phyloP scores from a whole-genome alignment of 306 rosid genomes.

The Alnus rubra region DNA sequence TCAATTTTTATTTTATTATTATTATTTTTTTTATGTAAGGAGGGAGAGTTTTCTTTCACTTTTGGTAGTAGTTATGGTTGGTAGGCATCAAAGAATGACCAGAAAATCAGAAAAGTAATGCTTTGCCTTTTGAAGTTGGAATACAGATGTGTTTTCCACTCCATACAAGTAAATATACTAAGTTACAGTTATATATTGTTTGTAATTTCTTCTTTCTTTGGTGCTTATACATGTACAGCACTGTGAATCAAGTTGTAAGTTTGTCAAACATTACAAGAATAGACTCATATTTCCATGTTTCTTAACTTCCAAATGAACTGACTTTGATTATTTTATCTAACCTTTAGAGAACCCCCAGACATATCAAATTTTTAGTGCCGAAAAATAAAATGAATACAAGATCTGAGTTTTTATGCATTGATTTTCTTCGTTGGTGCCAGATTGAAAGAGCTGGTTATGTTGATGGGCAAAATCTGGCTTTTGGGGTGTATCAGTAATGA shows the following conservation, averaged over 20 bases:
- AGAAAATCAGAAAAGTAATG: constrained; percentile 3
- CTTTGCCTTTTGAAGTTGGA: constrained; percentile 14
- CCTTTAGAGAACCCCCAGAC: neutral
- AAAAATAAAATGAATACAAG: neutral
- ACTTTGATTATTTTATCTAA: neutral
- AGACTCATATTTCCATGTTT: neutral
- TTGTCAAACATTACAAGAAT: constrained; percentile 2
- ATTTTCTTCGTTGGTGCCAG: neutral
- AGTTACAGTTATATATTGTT: constrained; percentile 8
- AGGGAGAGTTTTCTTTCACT: constrained; percentile 16
- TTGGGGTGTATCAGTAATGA: neutral
- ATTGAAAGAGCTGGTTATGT: neutral
- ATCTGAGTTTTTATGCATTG: too few relatives aligned
- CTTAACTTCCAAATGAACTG: neutral
- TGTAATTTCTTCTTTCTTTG: neutral
- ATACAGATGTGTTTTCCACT: constrained; percentile 13
- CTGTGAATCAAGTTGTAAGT: constrained; percentile 13
- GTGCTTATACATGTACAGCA: constrained; percentile 34
- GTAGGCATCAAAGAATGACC: constrained; percentile 15
- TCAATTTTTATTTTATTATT: constrained; percentile 30
- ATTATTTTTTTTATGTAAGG: constrained; percentile 10
- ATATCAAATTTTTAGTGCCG: neutral
- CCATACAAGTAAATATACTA: constrained; percentile 20
- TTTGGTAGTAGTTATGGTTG: neutral
- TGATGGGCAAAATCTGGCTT: neutral